A percentile compares a stretch with the other conserved stretches of the same genome.
phyloP scores from a whole-genome alignment of 1,284 basidiomycete species.

The Apiotrichum mycotoxinovorans region DNA sequence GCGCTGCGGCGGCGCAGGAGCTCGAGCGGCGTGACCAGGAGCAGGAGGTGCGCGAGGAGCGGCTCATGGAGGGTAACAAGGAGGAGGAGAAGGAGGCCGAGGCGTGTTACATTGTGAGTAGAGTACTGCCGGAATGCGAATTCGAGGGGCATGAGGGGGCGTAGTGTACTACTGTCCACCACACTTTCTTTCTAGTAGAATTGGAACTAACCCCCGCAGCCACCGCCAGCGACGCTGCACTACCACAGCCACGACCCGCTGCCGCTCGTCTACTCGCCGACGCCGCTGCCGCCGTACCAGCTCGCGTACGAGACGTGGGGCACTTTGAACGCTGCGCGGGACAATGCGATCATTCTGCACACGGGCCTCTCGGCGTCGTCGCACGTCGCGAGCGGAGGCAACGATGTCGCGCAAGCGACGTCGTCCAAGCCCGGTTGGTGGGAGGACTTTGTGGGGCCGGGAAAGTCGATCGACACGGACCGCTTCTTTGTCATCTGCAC shows the following conservation, averaged over 20 bases:
- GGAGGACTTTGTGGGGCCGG: constrained; percentile 97
- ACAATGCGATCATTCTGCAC: constrained; percentile 94
- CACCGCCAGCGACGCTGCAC: constrained; percentile 46
- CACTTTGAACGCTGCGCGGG: constrained; percentile 66
- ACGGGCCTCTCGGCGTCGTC: constrained; percentile 94
- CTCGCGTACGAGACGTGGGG: constrained; percentile 99
- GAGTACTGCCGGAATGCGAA: not conserved
- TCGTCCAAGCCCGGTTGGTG: constrained; percentile 73
- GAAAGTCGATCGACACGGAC: constrained; percentile 87
- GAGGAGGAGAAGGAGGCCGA: constrained; percentile 42
- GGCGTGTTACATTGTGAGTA: constrained; percentile 49
- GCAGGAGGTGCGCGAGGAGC: constrained; percentile 25
- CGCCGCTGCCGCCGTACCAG: constrained; percentile 62
- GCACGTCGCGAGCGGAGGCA: constrained; percentile 79
- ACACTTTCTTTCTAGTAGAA: not conserved
- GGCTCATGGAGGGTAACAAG: constrained; percentile 25
- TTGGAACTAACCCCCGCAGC: too few relatives aligned
- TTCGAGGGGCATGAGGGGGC: too few relatives aligned
- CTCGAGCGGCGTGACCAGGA: constrained; percentile 26
- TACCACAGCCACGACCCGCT: constrained; percentile 65
- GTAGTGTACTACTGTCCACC: too few relatives aligned
- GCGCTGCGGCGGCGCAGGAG: constrained; percentile 16
- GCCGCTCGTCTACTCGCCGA: constrained; percentile 67
- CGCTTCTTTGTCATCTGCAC: constrained; percentile 93
- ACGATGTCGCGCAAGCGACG: constrained; percentile 64